Conservation (phyloP, 257 asterid genomes). For the Salvia hispanica region DNA sequence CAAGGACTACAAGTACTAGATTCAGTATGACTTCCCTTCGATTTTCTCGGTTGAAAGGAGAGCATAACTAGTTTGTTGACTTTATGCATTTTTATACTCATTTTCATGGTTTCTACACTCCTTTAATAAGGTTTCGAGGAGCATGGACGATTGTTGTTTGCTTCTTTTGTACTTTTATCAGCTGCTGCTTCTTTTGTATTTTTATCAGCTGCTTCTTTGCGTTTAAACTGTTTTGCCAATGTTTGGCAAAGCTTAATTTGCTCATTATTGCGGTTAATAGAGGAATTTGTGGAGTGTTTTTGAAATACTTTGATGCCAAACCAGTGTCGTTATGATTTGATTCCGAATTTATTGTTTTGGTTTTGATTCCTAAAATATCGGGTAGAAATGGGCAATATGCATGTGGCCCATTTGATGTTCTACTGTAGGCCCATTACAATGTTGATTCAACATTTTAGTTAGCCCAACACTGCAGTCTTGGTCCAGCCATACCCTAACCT, state of each 20-base stretch:
- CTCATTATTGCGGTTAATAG: background rate
- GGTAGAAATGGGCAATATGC: too few species aligned
- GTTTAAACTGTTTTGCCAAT: constrained; percentile 25
- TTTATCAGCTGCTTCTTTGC: constrained; percentile 21
- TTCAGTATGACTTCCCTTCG: background rate
- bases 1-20: constrained; percentile 78
- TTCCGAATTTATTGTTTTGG: too few species aligned
- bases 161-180: constrained; percentile 1
- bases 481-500: too few species aligned
- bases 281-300: background rate
- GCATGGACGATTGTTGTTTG: constrained; percentile 24
- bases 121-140: constrained; percentile 34
- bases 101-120: constrained; percentile 8
- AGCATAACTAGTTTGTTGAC: constrained; percentile 28
- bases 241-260: constrained; percentile 9
- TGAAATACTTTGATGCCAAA: background rate
- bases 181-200: constrained; percentile 10
- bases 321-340: too few species aligned
- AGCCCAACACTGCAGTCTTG: too few species aligned
- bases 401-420: too few species aligned
- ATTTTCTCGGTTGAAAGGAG: constrained; percentile 21
- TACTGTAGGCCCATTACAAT: too few species aligned
- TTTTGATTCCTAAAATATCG: too few species aligned
- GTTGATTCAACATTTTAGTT: too few species aligned
- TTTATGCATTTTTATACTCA: constrained; percentile 11